Evolutionary conservation across 177 flowering plant species (phyloP), one percentile per base, ranked within the genome.

Genomic region (Telopea speciosissima): DNA sequence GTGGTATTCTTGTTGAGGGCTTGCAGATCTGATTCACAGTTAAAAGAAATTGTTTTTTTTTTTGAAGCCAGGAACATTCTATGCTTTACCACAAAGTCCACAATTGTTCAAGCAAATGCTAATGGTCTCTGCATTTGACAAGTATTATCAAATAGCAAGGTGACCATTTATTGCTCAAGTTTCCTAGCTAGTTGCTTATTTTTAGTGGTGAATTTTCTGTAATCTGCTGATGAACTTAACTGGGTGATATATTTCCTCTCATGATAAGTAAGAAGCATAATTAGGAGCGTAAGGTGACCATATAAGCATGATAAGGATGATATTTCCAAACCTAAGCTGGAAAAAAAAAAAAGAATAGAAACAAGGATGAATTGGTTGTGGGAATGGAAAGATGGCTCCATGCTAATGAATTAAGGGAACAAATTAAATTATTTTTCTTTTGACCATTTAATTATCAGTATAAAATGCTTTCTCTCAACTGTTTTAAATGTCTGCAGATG

Each of bases 31-130:
- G 80, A 84, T 83, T 72, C 65, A 67, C 56, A 76, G 49, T 63
- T n/a, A n/a, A n/a, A n/a, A n/a, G n/a, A n/a, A n/a, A 63, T 28
- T 78, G 73, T 80, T 36, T 36, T 71, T 70, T 44, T 16, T 75
- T 79, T 79, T 91, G 90, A 86, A 94, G 99, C 89, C 97, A 88
- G 99, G 99, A 81, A 87, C 89, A 70, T 92, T 89, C 82, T 94
- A 92, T 85, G 99, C 99, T 74, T 84, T 94, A 82, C 99, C 99
- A 31, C 99, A 92, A 83, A 94, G 99, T 73, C 99, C 99, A 56
- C 99, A 94, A 68, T 83, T 94, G 70, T 94, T 87, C 77, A 94
- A 94, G 83, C 99, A 94, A 80, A 92, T 94, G 99, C 84, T 94
- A 56, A 94, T 94, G 99, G 97, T 92, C 36, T 87, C 99, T 66